Evolutionary conservation across 116 monocot species (phyloP).

Genomic region (Zostera marina): DNA sequence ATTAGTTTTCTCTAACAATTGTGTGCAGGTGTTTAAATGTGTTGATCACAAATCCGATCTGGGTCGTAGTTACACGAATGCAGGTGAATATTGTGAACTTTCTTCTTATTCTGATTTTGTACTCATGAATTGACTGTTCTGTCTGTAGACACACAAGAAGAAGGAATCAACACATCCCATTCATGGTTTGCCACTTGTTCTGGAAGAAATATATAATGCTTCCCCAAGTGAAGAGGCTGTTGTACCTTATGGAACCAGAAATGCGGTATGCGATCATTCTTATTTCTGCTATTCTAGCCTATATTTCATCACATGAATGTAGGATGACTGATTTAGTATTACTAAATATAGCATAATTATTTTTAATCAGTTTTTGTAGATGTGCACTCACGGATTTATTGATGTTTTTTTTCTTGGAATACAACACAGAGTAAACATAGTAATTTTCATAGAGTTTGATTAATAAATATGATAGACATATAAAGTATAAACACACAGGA

Average conservation of each 20-base stretch:
- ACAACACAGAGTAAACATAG: too few species aligned
- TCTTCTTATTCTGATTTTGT: background rate
- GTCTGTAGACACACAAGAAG: slow-evolving; percentile 55
- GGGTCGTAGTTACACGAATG: slow-evolving; percentile 92
- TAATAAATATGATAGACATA: too few species aligned
- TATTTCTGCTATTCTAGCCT: background rate
- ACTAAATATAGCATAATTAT: too few species aligned
- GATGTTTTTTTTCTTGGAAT: too few species aligned
- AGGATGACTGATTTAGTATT: too few species aligned
- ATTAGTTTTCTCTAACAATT: background rate
- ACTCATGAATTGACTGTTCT: background rate
- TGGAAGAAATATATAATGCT: slow-evolving; percentile 17
- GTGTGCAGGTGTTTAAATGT: slow-evolving; percentile 80
- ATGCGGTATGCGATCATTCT: slow-evolving; percentile 22
- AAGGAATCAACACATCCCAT: slow-evolving; percentile 9
- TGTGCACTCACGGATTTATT: too few species aligned
- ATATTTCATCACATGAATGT: background rate
- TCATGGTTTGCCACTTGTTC: slow-evolving; percentile 10
- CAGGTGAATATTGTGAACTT: slow-evolving; percentile 38
- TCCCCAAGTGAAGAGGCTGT: slow-evolving; percentile 15
- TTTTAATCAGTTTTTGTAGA: too few species aligned
- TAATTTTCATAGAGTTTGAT: too few species aligned
- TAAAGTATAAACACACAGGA: too few species aligned
- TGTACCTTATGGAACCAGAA: slow-evolving; percentile 35
- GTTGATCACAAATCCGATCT: slow-evolving; percentile 87